A percentile compares a stretch with the other conserved stretches of the same genome.
Conservation (phyloP, 2,329 filamentous ascomycete species). For the Claviceps cyperi region DNA sequence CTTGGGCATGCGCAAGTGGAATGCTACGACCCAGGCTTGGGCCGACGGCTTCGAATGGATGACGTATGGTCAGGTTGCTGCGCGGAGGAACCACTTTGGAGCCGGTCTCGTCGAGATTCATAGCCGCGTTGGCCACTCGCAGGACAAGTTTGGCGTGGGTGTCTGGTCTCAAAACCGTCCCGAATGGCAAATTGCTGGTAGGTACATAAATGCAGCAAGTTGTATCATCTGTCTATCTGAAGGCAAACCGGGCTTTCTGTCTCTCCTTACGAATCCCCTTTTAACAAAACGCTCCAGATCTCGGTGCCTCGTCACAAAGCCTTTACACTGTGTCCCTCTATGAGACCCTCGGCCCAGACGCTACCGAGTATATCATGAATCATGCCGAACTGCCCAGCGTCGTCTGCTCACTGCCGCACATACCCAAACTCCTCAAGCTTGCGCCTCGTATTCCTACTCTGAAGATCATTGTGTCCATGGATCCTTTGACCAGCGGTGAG, state of each 20-base stretch:
- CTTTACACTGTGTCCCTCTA: slow-evolving; percentile 89
- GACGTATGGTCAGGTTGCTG: slow-evolving; percentile 65
- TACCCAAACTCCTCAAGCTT: slow-evolving; percentile 69
- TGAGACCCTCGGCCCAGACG: slow-evolving; percentile 83
- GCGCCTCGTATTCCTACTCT: slow-evolving; percentile 60
- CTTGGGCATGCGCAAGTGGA: slow-evolving; percentile 69
- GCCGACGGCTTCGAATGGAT: slow-evolving; percentile 68
- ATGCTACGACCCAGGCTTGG: slow-evolving; percentile 57
- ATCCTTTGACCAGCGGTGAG: slow-evolving; percentile 70
- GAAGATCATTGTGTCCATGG: slow-evolving; percentile 79
- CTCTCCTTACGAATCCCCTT: too few relatives aligned
- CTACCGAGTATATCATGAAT: slow-evolving; percentile 91
- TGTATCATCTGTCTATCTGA: not conserved
- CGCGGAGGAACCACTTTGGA: slow-evolving; percentile 70
- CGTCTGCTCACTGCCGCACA: slow-evolving; percentile 64
- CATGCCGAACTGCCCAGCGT: slow-evolving; percentile 67
- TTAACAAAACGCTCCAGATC: slow-evolving; percentile 37
- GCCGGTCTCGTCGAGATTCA: slow-evolving; percentile 75
- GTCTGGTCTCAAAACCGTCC: slow-evolving; percentile 76
- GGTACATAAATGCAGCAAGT: slow-evolving; percentile 5
- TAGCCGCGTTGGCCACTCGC: slow-evolving; percentile 49
- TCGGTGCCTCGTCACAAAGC: slow-evolving; percentile 74
- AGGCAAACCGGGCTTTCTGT: not conserved
- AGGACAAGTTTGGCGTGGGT: slow-evolving; percentile 57
- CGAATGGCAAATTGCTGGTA: slow-evolving; percentile 75